Conservation (phyloP, 352 stramenopile species). For the Globisporangium nagaii region DNA sequence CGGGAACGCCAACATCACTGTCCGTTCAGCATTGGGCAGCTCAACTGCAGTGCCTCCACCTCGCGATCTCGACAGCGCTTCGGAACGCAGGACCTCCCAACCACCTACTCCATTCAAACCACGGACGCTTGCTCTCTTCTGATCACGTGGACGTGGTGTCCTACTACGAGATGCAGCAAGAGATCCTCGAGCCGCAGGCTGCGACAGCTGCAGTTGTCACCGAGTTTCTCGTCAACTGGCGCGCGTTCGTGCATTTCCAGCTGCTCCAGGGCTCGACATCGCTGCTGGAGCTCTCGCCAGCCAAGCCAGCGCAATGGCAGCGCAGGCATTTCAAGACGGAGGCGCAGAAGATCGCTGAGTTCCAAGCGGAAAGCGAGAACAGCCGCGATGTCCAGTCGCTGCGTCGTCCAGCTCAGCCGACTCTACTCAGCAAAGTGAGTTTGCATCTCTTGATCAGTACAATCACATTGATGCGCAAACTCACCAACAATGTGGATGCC, state of each 20-base stretch:
- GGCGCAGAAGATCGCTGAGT: constrained; percentile 5
- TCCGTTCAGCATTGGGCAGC: not conserved
- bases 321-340: constrained; percentile 7
- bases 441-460: no score
- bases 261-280: constrained; percentile 34
- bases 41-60: constrained; percentile 19
- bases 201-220: constrained; percentile 6
- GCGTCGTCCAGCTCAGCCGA: not conserved
- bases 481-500: no score
- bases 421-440: not conserved
- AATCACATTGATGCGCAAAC: no score
- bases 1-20: no score
- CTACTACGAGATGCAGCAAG: constrained; percentile 10
- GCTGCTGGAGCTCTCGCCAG: constrained; percentile 20
- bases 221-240: constrained; percentile 48
- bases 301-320: constrained; percentile 5
- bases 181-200: not conserved
- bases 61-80: constrained; percentile 14
- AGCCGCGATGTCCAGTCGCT: not conserved
- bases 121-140: no score
- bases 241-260: constrained; percentile 43
- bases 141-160: not conserved
- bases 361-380: not conserved
- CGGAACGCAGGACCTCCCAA: constrained; percentile 24
- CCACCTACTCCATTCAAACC: not conserved